Conservation (phyloP, 192 early-diverging fungal genomes). For the Oehlia diaphana region DNA sequence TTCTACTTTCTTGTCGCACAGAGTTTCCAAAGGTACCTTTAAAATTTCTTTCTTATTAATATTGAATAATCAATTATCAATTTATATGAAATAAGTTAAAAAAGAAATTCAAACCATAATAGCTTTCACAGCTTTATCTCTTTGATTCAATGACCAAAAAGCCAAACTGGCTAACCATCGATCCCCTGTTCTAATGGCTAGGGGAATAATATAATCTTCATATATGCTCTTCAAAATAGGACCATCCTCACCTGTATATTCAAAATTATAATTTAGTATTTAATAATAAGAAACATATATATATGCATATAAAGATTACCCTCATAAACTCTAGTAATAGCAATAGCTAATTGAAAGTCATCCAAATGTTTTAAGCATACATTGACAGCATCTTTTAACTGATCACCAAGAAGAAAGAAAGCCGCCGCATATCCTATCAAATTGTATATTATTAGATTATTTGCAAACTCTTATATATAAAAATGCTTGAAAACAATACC, state of each 20-base stretch:
- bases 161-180: constrained; percentile 62
- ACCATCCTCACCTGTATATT: constrained; percentile 55
- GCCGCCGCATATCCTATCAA: constrained; percentile 83
- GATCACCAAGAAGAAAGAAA: constrained; percentile 91
- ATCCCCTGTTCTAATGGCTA: constrained; percentile 58
- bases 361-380: constrained; percentile 90
- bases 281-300: no score
- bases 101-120: constrained; percentile 19
- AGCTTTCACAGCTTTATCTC: constrained; percentile 29
- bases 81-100: neutral
- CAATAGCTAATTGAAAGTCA: constrained; percentile 90
- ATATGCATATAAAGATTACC: constrained; percentile 46
- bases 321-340: constrained; percentile 89
- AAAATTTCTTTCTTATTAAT: neutral
- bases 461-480: neutral
- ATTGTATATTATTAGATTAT: neutral
- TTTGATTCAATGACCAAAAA: constrained; percentile 43
- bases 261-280: neutral
- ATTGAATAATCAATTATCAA: no score
- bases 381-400: constrained; percentile 86
- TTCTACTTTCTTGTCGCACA: neutral
- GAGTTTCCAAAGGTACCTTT: constrained; percentile 20
- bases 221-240: constrained; percentile 55
- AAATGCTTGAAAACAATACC: constrained; percentile 46
- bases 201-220: constrained; percentile 50